These are phyloP conservation scores for Spiromastix sp. DNA, from an alignment of 2,329 filamentous ascomycete species.

Conservation along the genomic window DNA sequence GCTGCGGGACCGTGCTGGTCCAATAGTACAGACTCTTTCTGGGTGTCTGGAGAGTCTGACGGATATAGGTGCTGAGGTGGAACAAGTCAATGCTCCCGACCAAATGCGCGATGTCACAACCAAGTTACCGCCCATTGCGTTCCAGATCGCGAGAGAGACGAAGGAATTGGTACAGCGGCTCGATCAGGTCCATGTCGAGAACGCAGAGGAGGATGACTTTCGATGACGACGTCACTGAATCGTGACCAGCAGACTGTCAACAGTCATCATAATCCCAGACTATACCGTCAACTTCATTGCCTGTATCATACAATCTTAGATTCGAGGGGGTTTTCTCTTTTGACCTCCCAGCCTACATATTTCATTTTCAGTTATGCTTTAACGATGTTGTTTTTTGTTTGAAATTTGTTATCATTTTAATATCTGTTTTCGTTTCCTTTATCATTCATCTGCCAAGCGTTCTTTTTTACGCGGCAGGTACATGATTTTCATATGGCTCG, in stretches of 20 bases:
- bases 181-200: slow-evolving; percentile 27
- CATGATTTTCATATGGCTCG: too few relatives aligned
- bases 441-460: not conserved
- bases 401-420: not conserved
- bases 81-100: slow-evolving; percentile 46
- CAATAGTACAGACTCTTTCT: slow-evolving; percentile 40
- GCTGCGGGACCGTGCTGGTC: slow-evolving; percentile 35
- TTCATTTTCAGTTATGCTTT: slow-evolving; percentile 1
- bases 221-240: slow-evolving; percentile 14
- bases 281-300: too few relatives aligned
- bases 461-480: too few relatives aligned
- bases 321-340: not conserved
- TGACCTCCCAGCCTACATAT: not conserved
- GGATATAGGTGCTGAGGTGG: slow-evolving; percentile 51
- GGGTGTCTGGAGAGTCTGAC: slow-evolving; percentile 56
- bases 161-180: slow-evolving; percentile 57
- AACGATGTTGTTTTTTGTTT: not conserved
- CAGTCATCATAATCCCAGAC: slow-evolving; percentile 1
- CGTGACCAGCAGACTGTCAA: too few relatives aligned
- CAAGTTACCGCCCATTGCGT: slow-evolving; percentile 71
- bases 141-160: slow-evolving; percentile 71
- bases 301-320: too few relatives aligned
- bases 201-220: slow-evolving; percentile 29
- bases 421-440: not conserved
- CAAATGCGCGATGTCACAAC: slow-evolving; percentile 51